A percentile compares a stretch with the other conserved stretches of the same genome.
phyloP scores from a whole-genome alignment of 2,329 filamentous ascomycete genomes.

The Aspergillus thermomutatus region DNA sequence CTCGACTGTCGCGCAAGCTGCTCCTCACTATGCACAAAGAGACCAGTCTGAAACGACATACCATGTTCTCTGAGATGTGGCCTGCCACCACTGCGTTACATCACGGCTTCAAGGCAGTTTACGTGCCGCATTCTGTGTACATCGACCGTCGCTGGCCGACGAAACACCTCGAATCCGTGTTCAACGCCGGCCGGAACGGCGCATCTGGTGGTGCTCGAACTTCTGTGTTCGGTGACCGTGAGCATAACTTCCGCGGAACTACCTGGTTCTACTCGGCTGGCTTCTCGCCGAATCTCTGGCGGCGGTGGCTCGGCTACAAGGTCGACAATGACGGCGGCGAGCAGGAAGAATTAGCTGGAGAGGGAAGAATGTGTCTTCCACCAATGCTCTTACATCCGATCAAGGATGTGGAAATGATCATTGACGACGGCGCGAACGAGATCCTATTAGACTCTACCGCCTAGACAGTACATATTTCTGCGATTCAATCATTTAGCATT shows the following conservation, averaged over 20 bases:
- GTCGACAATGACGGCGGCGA: slow-evolving; percentile 77
- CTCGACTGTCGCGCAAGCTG: slow-evolving; percentile 75
- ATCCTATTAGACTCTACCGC: neutral
- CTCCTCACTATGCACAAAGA: slow-evolving; percentile 87
- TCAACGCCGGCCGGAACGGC: slow-evolving; percentile 76
- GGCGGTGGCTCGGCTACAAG: slow-evolving; percentile 78
- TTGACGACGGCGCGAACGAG: slow-evolving; percentile 30
- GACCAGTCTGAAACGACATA: slow-evolving; percentile 78
- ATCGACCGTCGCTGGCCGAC: slow-evolving; percentile 83
- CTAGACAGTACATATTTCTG: neutral
- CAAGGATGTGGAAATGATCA: slow-evolving; percentile 65
- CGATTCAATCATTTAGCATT: neutral
- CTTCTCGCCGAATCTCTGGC: slow-evolving; percentile 78
- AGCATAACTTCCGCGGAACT: slow-evolving; percentile 83
- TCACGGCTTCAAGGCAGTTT: slow-evolving; percentile 90
- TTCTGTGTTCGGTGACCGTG: slow-evolving; percentile 75
- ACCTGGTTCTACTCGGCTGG: slow-evolving; percentile 90
- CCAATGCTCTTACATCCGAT: slow-evolving; percentile 87
- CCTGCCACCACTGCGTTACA: slow-evolving; percentile 82
- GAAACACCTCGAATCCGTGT: slow-evolving; percentile 70
- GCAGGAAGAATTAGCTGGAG: slow-evolving; percentile 67
- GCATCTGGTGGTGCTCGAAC: slow-evolving; percentile 70
- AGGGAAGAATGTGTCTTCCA: slow-evolving; percentile 86
- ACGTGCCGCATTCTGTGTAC: slow-evolving; percentile 83
- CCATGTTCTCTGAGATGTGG: slow-evolving; percentile 97